phyloP scores from a whole-genome alignment of 345 rosid genomes.

The Kernera saxatilis region DNA sequence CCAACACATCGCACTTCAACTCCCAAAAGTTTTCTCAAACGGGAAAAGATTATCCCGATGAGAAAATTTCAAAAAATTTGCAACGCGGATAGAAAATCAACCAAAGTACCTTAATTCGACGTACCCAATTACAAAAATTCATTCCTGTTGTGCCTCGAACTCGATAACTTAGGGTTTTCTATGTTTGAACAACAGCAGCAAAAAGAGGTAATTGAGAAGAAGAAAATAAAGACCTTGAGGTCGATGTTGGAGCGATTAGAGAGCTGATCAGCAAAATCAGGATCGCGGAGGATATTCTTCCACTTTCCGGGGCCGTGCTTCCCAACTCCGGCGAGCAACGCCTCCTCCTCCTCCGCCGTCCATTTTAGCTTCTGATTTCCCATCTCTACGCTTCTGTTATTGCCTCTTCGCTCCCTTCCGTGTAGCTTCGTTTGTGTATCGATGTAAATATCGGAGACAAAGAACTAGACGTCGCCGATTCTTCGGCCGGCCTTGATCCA shows the following conservation, averaged over 20 bases:
- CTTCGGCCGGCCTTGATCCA: not conserved
- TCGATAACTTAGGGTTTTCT: conserved; percentile 9
- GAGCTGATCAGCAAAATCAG: conserved; percentile 58
- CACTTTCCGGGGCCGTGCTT: conserved; percentile 87
- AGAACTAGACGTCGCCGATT: conserved; percentile 3
- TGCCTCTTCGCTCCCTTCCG: not conserved
- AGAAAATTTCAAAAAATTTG: not conserved
- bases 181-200: not conserved
- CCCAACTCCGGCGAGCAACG: conserved; percentile 60
- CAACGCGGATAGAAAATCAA: not conserved
- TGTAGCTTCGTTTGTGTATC: not conserved
- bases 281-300: conserved; percentile 76
- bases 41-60: not conserved
- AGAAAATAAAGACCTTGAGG: conserved; percentile 55
- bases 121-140: not conserved
- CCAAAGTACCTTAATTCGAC: not conserved
- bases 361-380: conserved; percentile 86
- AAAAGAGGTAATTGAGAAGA: not conserved
- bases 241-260: conserved; percentile 75
- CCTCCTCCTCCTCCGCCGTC: conserved; percentile 76
- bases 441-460: not conserved
- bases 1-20: not conserved
- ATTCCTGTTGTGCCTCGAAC: not conserved
- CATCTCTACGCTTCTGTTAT: conserved; percentile 34
- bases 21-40: not conserved